These are phyloP conservation scores for Chaetoscypha palmicola DNA, from an alignment of 2,329 filamentous ascomycete genomes.

Conservation along the genomic window DNA sequence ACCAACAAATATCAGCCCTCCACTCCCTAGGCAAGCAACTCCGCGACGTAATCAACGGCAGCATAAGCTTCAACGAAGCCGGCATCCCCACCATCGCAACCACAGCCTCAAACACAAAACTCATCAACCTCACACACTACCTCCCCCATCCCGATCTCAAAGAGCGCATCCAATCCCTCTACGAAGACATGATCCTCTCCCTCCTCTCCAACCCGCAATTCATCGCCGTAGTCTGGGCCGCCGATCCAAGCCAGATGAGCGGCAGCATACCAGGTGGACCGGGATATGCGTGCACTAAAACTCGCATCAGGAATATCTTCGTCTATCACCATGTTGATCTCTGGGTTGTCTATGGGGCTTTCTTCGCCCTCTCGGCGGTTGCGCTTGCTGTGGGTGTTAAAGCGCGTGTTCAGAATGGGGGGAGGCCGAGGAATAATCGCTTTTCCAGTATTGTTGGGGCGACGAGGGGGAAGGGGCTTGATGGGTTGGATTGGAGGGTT, in stretches of 20 bases:
- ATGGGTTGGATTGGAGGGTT: conserved; percentile 1
- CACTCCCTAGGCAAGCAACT: conserved; percentile 3
- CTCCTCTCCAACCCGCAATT: conserved; percentile 4
- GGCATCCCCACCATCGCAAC: neutral
- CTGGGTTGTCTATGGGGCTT: conserved; percentile 6
- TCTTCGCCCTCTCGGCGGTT: neutral
- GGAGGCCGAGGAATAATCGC: neutral
- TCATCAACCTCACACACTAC: neutral
- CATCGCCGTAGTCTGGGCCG: conserved; percentile 3
- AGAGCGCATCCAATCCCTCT: conserved; percentile 1
- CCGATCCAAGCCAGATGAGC: neutral
- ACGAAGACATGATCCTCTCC: conserved; percentile 7
- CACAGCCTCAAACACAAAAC: conserved; percentile 1
- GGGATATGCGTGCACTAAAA: neutral
- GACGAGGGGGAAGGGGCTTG: conserved; percentile 1
- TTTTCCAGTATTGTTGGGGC: conserved; percentile 6
- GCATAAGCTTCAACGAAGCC: neutral
- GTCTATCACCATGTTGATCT: conserved; percentile 1
- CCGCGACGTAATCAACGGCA: neutral
- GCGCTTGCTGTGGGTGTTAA: neutral
- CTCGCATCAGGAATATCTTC: conserved; percentile 2
- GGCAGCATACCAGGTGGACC: neutral
- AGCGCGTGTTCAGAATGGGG: neutral
- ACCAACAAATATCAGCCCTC: conserved; percentile 1
- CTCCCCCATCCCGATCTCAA: conserved; percentile 1